phyloP scores from a whole-genome alignment of 495 filamentous ascomycete species.

The Tuber melanosporum region DNA sequence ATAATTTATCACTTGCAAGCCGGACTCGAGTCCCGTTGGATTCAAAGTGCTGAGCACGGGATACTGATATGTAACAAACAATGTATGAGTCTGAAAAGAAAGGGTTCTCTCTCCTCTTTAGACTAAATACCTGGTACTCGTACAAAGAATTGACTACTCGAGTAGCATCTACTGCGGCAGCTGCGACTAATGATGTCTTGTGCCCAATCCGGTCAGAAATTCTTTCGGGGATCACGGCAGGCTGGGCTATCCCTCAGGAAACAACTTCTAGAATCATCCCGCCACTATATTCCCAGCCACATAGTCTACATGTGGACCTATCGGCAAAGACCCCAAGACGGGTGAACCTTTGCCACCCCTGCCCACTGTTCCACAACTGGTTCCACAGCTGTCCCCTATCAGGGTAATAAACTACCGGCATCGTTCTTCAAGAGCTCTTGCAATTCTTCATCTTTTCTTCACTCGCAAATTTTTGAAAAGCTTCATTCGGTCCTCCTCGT shows the following conservation, averaged over 20 bases:
- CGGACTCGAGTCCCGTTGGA: neutral
- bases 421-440: neutral
- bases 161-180: neutral
- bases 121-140: neutral
- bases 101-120: neutral
- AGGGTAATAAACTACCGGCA: neutral
- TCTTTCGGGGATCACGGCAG: neutral
- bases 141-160: neutral
- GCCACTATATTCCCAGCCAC: neutral
- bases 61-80: neutral
- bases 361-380: neutral
- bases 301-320: neutral
- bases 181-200: neutral
- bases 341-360: neutral
- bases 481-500: neutral
- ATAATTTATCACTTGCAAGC: neutral
- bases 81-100: neutral
- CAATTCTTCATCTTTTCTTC: neutral
- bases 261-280: neutral
- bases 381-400: neutral
- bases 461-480: neutral
- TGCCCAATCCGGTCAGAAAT: neutral
- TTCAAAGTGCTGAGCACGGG: neutral
- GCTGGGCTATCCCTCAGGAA: neutral
- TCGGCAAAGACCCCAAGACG: neutral